Evolutionary conservation across 805 yeast genomes (phyloP), one percentile per base, ranked within the genome.

Genomic region (Ogataea paraovalis): DNA sequence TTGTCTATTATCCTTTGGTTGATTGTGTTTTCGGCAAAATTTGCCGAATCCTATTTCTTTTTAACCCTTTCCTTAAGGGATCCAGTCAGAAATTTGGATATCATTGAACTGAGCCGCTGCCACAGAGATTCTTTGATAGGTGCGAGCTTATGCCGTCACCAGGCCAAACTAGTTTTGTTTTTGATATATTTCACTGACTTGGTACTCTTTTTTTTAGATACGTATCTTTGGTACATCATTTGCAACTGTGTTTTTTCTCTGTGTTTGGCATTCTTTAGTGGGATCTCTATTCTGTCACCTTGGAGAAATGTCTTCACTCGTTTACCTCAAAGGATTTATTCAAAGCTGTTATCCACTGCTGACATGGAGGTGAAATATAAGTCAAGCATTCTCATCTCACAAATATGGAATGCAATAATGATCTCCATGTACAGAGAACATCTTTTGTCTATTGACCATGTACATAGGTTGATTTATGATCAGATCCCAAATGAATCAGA

Each of bases 391-490:
- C 53, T 74, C 39, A 67, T 74, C 2, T 72, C 80, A 2, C 78
- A 75, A 44, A 64, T 78, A 8, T 78, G 83, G 83, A 78, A 78
- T 59, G 75, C 80, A 1, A 68, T 78, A 3, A 64, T 78, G 12
- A 72, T 78, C 2, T 73, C 80, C 2, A 74, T 78, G 75, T 78
- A 76, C 54, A 61, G 81, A 30, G 83, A 78, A 50, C 83, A 78
- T 55, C 58, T 76, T 23, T 52, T 78, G 9, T 74, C 80, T 0
- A 64, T 75, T 21, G 82, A 78, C 50, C 80, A 77, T 51, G 75
- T 74, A 8, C 68, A 63, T 41, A 47, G 57, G 25, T 49, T 64
- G 46, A 50, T 61, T 23, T 62, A 65, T 46, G 58, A 59, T 36
- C 79, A 77, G 57, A 75, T 75, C 55, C 78, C 79, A 16, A 72